Evolutionary conservation across 441 rosid species (phyloP), one percentile per base, ranked within the genome.

Genomic region (Cnidoscolus chayamansa): DNA sequence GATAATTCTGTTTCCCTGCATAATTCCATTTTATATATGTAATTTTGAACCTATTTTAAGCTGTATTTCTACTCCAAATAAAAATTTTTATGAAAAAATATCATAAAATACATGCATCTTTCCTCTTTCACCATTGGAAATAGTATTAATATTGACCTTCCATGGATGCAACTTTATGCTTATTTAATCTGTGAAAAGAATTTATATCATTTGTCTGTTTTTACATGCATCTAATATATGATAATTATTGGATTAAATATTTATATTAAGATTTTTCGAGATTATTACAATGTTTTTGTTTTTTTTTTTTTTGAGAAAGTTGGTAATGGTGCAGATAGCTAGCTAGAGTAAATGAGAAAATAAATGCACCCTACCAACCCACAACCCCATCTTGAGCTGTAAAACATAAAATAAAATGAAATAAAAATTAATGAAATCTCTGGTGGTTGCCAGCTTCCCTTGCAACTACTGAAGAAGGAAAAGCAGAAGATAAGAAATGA

Each of bases 1-100:
- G 81, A 25, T 78, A 72, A 62, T 76, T 64, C 49, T 45, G 49
- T 73, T 72, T 67, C 12, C 81, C 78, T 76, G 84, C 84, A 81
- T 56, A 19, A 9, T 56, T 7, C 13, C 32, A 19, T 3, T 40
- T 3, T 40, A 40, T 40, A 40, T 40, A 3, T 40, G 10, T 12
- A 51, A 1, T 15, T 25, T 25, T 25, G 25, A 25, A 25, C 25
- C 37, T 35, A 35, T 35, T 35, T 4, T 35, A 35, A 35, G 4
- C 37, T 4, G 4, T 4, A 35, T 35, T 35, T 35, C 37, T 2
- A 35, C 37, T 35, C 16, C 50, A 69, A 61, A 71, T 45, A 32
- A 61, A 11, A 7, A 50, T 50, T 12, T 50, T 50, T 50, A 3
- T 12, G 16, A 16, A 15, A 15, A 50, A 50, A 50, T 25, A 13